Base-by-base conservation (phyloP, 257 asterid genomes). In the Cinchona pubescens region DNA sequence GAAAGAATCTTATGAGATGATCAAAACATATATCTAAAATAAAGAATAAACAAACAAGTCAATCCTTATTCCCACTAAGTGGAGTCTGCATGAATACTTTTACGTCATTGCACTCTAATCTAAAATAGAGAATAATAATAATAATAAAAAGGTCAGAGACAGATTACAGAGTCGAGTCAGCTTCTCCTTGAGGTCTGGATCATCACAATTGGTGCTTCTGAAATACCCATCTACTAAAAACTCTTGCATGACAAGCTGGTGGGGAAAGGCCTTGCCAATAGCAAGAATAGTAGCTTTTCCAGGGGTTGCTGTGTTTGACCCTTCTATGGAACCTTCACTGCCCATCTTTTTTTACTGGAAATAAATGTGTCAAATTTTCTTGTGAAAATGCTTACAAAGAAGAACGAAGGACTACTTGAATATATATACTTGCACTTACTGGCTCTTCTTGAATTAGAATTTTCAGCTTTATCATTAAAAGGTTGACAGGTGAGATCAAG, bases 261-360 rank as follows among this genome's bases (percentile, higher is more conserved):
- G 98, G 51, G 97, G 97, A 48, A 94, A 94, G 74, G 98, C 98
- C 76, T 94, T 94, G 46, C 98, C 98, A 1, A 94, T 86, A 40
- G 97, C 91, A 45, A 92, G 89, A 81, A 94, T 87, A 19, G 82
- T 76, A 4, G 98, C 97, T 42, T 89, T 92, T 61, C 80, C 86
- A 0, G 74, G 59, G 49, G 61, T 83, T 19, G 51, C 72, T 30
- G 66, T 75, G 72, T 70, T 75, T 65, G 60, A 51, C 68, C 78
- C 83, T 48, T 71, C 75, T 82, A 65, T 73, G 62, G 43, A 73
- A 62, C 79, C 85, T 72, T 72, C 79, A 72, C 74, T 83, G 51
- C 82, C 87, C 90, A 87, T 89, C 53, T 64, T 30, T 15, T 61
- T 25, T 37, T 38, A 25, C 51, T 13, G 16, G 63, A 58, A 56